A percentile compares a stretch with the other conserved stretches of the same genome.
Evolutionary conservation across 2,329 filamentous ascomycete species (phyloP).

Genomic region (Septoria petroselini): DNA sequence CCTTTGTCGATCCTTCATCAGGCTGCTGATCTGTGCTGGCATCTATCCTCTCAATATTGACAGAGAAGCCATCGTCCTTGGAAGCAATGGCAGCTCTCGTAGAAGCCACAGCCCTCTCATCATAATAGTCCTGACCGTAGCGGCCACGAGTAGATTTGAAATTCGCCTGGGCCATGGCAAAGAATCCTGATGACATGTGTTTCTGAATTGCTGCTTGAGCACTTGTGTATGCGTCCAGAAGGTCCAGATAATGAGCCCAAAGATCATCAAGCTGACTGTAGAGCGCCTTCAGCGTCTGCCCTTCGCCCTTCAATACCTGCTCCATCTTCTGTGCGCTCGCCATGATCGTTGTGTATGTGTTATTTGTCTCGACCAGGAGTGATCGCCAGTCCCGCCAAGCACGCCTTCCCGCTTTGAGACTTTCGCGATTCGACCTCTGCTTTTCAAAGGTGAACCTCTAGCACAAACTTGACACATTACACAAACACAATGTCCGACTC

Average conservation of each 20-base stretch:
- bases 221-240: conserved; percentile 64
- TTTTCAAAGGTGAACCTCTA: conserved; percentile 1
- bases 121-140: conserved; percentile 69
- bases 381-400: conserved; percentile 1
- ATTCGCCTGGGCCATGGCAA: conserved; percentile 68
- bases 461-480: neutral
- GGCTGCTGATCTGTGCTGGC: neutral
- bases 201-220: conserved; percentile 55
- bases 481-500: conserved; percentile 44
- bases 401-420: conserved; percentile 2
- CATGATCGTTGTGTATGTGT: neutral
- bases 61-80: neutral
- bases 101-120: conserved; percentile 51
- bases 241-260: conserved; percentile 61
- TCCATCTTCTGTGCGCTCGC: neutral
- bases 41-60: conserved; percentile 1
- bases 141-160: conserved; percentile 59
- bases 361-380: neutral
- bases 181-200: conserved; percentile 52
- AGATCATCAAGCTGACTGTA: conserved; percentile 57
- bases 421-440: conserved; percentile 10
- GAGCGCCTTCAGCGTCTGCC: conserved; percentile 23
- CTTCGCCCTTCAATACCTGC: neutral
- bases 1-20: neutral
- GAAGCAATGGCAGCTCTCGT: conserved; percentile 10